Evolutionary conservation across 1,139 yeast genomes (phyloP), one percentile per base, ranked within the genome.

Genomic region (Geotrichum cucujoidarum): DNA sequence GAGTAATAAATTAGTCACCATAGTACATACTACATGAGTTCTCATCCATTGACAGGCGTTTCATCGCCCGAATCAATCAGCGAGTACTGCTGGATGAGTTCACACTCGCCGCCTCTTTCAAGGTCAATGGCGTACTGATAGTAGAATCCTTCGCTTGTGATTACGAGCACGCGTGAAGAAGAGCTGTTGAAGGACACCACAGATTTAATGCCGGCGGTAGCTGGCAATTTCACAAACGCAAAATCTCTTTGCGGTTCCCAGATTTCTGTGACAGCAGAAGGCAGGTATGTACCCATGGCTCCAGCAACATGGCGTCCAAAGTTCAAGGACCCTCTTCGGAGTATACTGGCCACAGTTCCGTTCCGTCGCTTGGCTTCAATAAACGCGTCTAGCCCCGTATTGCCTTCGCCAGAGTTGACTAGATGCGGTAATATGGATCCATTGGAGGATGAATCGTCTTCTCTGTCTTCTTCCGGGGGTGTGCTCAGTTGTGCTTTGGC

Each of bases 101-200:
- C 80, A 66, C 98, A 90, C 61, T 92, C 97, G 4, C 97, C 97
- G 1, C 97, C 97, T 49, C 92, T 70, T 54, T 83, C 95, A 0
- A 94, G 83, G 60, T 90, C 95, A 51, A 92, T 72, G 0, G 89
- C 88, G 64, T 87, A 92, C 49, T 83, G 89, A 63, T 85, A 88
- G 59, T 86, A 84, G 54, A 77, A 76, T 0, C 98, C 98, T 52
- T 87, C 95, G 0, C 94, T 79, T 0, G 96, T 87, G 4, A 89
- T 84, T 17, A 90, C 96, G 58, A 81, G 74, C 2, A 86, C 81
- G 57, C 81, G 83, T 22, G 85, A 71, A 40, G 81, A 68, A 34
- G 71, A 74, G 56, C 78, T 70, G 36, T 75, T 67, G n/a, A 69
- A 56, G 2, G 71, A 64, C 60, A 68, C 66, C 21, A 36, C 31